Conservation (phyloP, 495 filamentous ascomycete genomes). For the Penicillium pulvis region DNA sequence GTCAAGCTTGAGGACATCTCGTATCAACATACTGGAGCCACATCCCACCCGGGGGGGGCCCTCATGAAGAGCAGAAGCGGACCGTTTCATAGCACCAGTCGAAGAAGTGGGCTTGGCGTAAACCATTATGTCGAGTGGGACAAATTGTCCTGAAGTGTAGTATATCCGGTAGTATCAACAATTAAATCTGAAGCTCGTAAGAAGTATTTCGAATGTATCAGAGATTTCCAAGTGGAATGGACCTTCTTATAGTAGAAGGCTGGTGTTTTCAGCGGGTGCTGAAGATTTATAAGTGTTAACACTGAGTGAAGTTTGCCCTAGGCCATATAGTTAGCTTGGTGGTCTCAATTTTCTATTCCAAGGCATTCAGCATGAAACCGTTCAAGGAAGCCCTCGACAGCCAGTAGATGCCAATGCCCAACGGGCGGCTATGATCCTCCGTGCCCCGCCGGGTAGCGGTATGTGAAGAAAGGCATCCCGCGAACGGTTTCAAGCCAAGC, state of each 20-base stretch:
- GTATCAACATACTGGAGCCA: constrained; percentile 35
- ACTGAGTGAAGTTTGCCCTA: background rate
- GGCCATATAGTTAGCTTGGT: constrained; percentile 8
- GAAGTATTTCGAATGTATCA: background rate
- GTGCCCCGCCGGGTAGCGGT: constrained; percentile 21
- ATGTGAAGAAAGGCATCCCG: constrained; percentile 11
- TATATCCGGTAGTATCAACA: background rate
- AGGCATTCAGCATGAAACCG: constrained; percentile 9
- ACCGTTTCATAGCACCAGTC: constrained; percentile 39
- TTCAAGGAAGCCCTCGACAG: constrained; percentile 5
- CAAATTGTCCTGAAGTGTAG: background rate
- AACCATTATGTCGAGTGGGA: constrained; percentile 32
- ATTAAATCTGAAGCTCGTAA: background rate
- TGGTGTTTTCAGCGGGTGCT: background rate
- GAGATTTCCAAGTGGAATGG: constrained; percentile 3
- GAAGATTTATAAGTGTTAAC: background rate
- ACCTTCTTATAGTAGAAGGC: constrained; percentile 17
- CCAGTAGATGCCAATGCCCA: constrained; percentile 11
- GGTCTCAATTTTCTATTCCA: background rate
- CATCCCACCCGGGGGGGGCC: constrained; percentile 38
- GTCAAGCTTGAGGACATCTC: background rate
- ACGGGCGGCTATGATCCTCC: constrained; percentile 12
- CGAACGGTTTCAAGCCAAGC: constrained; percentile 23
- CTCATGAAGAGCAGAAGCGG: constrained; percentile 36
- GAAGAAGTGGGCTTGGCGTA: constrained; percentile 31